Percentiles rank a stretch among this genome's conserved stretches.
Evolutionary conservation across 2,329 filamentous ascomycete genomes (phyloP).

Genomic region (Gliomastix tumulicola): DNA sequence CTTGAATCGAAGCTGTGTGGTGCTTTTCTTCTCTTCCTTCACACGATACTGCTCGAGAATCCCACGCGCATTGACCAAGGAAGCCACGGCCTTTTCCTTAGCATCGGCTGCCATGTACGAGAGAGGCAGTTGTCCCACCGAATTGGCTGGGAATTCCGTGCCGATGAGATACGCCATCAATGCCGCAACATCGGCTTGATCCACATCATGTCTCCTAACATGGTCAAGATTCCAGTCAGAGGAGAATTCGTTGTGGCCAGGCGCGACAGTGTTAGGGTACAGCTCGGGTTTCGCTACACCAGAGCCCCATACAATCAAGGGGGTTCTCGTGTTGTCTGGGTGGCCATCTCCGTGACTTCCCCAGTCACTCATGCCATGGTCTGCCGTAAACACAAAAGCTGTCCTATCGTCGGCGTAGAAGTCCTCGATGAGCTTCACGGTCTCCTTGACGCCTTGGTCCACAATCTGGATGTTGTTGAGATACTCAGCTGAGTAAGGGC

Average conservation of each 20-base stretch:
- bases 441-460: constrained; percentile 80
- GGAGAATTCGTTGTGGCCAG: constrained; percentile 88
- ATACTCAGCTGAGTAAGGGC: constrained; percentile 94
- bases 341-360: constrained; percentile 98
- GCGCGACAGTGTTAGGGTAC: constrained; percentile 47
- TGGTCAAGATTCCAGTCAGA: constrained; percentile 79
- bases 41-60: constrained; percentile 95
- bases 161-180: constrained; percentile 92
- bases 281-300: constrained; percentile 72
- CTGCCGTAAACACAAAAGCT: constrained; percentile 93
- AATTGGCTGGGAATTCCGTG: constrained; percentile 88
- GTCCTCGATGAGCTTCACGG: constrained; percentile 70
- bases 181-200: constrained; percentile 88
- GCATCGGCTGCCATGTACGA: constrained; percentile 68
- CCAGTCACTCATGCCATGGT: constrained; percentile 99
- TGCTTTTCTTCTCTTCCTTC: constrained; percentile 80
- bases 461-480: constrained; percentile 91
- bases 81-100: constrained; percentile 74
- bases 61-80: constrained; percentile 74
- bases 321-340: constrained; percentile 93
- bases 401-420: constrained; percentile 85
- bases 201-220: constrained; percentile 81
- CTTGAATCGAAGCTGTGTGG: constrained; percentile 67
- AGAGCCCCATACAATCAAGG: constrained; percentile 87
- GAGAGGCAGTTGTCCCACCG: constrained; percentile 85